Evolutionary conservation across 2,329 filamentous ascomycete genomes (phyloP).

Genomic region (Lasiodiplodia citricola): DNA sequence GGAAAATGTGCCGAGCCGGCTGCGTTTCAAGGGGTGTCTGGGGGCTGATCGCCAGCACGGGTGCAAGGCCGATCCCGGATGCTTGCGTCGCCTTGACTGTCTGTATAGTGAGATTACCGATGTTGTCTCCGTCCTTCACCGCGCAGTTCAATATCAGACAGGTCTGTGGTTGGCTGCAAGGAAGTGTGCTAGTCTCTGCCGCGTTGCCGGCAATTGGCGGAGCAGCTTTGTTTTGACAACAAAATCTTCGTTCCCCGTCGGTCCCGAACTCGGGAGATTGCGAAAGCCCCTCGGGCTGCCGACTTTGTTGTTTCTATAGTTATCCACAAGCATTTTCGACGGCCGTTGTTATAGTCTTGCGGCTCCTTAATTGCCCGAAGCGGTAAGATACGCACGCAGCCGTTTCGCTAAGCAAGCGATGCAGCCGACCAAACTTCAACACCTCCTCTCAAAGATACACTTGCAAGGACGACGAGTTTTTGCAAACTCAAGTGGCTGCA

Average conservation of each 20-base stretch:
- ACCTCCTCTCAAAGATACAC: neutral
- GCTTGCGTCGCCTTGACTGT: slow-evolving; percentile 10
- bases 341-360: neutral
- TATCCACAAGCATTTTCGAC: neutral
- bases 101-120: neutral
- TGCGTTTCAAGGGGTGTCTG: slow-evolving; percentile 15
- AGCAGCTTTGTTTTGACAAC: neutral
- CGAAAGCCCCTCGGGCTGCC: neutral
- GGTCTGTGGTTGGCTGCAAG: neutral
- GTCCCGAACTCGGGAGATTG: neutral
- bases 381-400: neutral
- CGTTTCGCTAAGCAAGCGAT: slow-evolving; percentile 8
- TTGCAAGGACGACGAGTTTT: neutral
- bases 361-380: neutral
- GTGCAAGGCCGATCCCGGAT: slow-evolving; percentile 17
- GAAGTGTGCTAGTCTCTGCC: neutral
- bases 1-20: slow-evolving; percentile 6
- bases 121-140: neutral
- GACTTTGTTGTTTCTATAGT: neutral
- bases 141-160: neutral
- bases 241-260: neutral
- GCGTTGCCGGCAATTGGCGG: neutral
- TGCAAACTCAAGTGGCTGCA: neutral
- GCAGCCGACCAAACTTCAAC: neutral
- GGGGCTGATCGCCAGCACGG: slow-evolving; percentile 17